Evolutionary conservation across 2,329 filamentous ascomycete genomes (phyloP), one percentile per base, ranked within the genome.

Genomic region (Apiospora rasikravindrae): DNA sequence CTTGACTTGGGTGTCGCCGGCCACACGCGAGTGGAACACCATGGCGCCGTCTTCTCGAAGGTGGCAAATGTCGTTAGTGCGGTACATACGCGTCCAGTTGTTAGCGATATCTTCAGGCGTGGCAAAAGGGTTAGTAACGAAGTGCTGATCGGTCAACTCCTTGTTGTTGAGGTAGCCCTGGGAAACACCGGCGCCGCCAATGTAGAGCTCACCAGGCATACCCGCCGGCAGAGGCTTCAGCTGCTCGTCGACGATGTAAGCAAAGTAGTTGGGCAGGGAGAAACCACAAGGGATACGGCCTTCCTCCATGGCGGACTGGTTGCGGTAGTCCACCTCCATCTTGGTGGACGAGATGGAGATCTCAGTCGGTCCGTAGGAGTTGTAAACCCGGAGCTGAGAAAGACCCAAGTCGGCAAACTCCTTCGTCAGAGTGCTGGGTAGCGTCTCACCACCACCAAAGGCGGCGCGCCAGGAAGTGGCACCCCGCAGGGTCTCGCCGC

Each of bases 1-100:
- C 74, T 85, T 85, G 72, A 84, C 75, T 53, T 83, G 80, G 0
- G 78, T 78, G 71, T 85, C 82, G 14, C 82, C 80, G 6, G 67
- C 67, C 71, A 84, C 84, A 7, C 83, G 80, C 8, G 81, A 79
- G 3, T 77, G 51, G 72, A 81, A 77, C 1, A 75, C 71, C 13
- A 85, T 67, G 0, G 75, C 66, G 24, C 82, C 83, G 51, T 81
- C 78, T 0, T 29, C 69, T 19, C n/a, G 71, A 68, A 67, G 81
- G 73, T 26, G 77, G 74, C 19, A 80, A 82, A 68, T 45, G 64
- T 75, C 72, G 16, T 75, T 70, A 3, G 71, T 51, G 3, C 74
- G 68, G 7, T 74, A 71, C 7, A 51, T 47, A 19, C 29, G 37
- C 1, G 14, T 45, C 44, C 44, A 45, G 13, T 47, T 37, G 42